Conservation (phyloP, 2,329 filamentous ascomycete species). For the Cryphonectria parasitica region DNA sequence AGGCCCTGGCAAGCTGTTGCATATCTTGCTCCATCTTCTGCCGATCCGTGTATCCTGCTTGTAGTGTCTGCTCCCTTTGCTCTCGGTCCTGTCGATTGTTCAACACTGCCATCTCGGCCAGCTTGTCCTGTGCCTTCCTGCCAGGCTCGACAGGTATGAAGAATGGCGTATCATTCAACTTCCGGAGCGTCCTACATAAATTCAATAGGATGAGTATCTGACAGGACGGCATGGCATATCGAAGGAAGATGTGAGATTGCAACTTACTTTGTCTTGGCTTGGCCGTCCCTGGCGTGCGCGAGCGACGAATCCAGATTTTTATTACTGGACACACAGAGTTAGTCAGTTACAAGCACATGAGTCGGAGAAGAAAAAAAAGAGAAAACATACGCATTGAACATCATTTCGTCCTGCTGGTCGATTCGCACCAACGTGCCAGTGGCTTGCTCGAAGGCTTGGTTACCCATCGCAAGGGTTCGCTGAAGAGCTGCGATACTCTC, state of each 20-base stretch:
- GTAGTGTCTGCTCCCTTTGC: slow-evolving; percentile 65
- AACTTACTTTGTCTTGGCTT: slow-evolving; percentile 49
- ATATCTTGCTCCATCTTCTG: slow-evolving; percentile 56
- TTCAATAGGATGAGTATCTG: background rate
- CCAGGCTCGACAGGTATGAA: slow-evolving; percentile 77
- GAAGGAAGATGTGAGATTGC: too few species aligned
- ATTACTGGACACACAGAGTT: too few species aligned
- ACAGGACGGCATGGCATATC: background rate
- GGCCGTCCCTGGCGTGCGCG: slow-evolving; percentile 37
- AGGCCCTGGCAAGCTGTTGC: slow-evolving; percentile 33
- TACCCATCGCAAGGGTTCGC: too few species aligned
- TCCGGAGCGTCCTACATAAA: slow-evolving; percentile 73
- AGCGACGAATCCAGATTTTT: too few species aligned
- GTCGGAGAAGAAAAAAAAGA: background rate
- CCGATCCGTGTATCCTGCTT: slow-evolving; percentile 55
- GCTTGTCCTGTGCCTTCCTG: slow-evolving; percentile 63
- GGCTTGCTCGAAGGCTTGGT: too few species aligned
- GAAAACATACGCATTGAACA: slow-evolving; percentile 67
- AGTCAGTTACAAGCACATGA: too few species aligned
- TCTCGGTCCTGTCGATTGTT: slow-evolving; percentile 69
- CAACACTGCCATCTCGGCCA: slow-evolving; percentile 71
- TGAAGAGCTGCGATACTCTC: too few species aligned
- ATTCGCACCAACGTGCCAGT: slow-evolving; percentile 53
- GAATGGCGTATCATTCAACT: slow-evolving; percentile 88
- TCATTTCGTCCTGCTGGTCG: slow-evolving; percentile 76